A percentile compares a stretch with the other conserved stretches of the same genome.
Conservation (phyloP, 345 rosid species). For the Euphorbia pulcherrima region DNA sequence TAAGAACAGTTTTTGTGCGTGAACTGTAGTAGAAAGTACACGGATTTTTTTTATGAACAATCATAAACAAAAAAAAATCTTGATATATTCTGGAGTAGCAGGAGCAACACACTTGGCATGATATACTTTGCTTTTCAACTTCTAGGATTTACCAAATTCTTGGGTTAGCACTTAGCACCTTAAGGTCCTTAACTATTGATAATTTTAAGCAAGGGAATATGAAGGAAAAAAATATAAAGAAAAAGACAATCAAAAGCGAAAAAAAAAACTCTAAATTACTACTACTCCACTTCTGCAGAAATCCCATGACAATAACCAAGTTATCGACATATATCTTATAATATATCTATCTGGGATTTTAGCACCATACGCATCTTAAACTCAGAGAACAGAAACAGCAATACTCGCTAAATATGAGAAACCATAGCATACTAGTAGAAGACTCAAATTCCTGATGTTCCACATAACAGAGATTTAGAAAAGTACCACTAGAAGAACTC, state of each 20-base stretch:
- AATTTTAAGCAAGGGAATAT: background rate
- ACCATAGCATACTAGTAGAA: background rate
- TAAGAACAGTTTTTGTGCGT: too few species aligned
- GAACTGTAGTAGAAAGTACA: too few species aligned
- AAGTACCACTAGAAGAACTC: constrained; percentile 92
- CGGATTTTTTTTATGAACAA: too few species aligned
- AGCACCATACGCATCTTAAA: background rate
- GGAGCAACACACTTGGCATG: too few species aligned
- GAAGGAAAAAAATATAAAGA: background rate
- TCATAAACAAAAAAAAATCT: too few species aligned
- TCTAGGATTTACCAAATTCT: background rate
- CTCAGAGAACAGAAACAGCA: background rate
- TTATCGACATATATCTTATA: background rate
- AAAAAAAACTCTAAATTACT: background rate
- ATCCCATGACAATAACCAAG: background rate
- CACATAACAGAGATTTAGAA: constrained; percentile 18
- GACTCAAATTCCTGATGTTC: background rate
- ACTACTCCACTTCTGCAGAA: background rate
- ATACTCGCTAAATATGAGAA: background rate
- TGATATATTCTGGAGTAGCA: too few species aligned
- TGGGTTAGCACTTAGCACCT: background rate
- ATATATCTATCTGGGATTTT: background rate
- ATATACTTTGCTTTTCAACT: background rate
- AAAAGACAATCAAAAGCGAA: background rate
- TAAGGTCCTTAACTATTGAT: background rate